A percentile compares a stretch with the other conserved stretches of the same genome.
Conservation (phyloP, 1,139 yeast genomes). For the Hyphopichia pseudoburtonii region DNA sequence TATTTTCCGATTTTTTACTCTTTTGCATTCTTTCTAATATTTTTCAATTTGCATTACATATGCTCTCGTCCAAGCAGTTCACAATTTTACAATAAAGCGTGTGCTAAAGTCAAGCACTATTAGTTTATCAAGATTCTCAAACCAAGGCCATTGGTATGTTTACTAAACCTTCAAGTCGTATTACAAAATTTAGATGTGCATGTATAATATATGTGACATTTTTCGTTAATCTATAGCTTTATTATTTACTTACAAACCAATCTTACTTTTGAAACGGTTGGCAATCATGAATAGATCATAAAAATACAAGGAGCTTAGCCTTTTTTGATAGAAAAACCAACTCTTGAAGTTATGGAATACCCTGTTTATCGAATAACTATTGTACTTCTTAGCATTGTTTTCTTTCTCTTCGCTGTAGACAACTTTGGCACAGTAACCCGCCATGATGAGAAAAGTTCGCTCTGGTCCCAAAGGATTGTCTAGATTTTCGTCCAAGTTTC, state of each 20-base stretch:
- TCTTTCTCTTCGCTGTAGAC: constrained; percentile 69
- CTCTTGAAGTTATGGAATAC: constrained; percentile 31
- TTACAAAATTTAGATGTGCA: no score
- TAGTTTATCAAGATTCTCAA: no score
- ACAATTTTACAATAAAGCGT: no score
- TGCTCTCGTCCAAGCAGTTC: no score
- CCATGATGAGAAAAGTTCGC: constrained; percentile 84
- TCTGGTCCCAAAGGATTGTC: constrained; percentile 85
- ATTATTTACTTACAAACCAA: constrained; percentile 5
- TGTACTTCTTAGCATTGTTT: constrained; percentile 26
- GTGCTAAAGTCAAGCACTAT: no score
- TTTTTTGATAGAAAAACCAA: constrained; percentile 53
- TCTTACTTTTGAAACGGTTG: constrained; percentile 14
- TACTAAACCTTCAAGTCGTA: no score
- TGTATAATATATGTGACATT: no score
- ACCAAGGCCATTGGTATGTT: no score
- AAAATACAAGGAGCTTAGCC: constrained; percentile 52
- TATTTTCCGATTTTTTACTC: no score
- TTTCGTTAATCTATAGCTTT: no score
- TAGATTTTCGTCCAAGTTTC: constrained; percentile 82
- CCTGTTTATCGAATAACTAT: constrained; percentile 42
- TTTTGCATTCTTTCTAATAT: no score
- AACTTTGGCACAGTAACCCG: constrained; percentile 81
- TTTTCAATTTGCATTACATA: no score
- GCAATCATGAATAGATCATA: constrained; percentile 51